phyloP scores from a whole-genome alignment of 225 moss, liverwort and hornwort species.

The Pleurozium schreberi region DNA sequence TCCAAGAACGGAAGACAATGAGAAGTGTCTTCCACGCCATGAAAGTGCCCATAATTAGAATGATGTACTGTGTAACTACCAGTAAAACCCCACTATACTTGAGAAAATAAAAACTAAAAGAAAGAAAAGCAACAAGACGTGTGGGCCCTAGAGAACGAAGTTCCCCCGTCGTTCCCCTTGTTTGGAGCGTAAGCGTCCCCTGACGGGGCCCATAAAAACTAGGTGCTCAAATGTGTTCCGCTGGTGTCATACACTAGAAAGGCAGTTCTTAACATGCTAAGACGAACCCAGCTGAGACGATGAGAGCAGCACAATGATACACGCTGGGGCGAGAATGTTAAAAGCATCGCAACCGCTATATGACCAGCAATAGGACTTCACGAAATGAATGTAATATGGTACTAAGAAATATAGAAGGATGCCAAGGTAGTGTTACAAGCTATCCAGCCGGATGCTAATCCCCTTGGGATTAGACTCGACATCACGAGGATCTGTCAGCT shows the following conservation, averaged over 20 bases:
- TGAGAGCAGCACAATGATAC: neutral
- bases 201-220: no score
- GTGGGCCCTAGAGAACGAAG: no score
- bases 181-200: no score
- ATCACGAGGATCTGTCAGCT: constrained; percentile 45
- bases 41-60: neutral
- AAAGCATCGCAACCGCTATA: neutral
- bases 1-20: neutral
- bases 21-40: neutral
- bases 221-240: neutral
- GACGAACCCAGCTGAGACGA: neutral
- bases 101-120: neutral
- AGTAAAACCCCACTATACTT: neutral
- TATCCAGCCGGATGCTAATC: constrained; percentile 26
- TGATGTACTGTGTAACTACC: neutral
- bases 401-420: neutral
- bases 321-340: neutral
- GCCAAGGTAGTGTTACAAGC: constrained; percentile 16
- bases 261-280: neutral
- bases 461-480: constrained; percentile 24
- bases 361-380: neutral
- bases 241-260: neutral
- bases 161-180: no score
- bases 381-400: neutral
- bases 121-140: neutral